Evolutionary conservation across 768 basidiomycete genomes (phyloP).

Genomic region (Leccinellum luteum): DNA sequence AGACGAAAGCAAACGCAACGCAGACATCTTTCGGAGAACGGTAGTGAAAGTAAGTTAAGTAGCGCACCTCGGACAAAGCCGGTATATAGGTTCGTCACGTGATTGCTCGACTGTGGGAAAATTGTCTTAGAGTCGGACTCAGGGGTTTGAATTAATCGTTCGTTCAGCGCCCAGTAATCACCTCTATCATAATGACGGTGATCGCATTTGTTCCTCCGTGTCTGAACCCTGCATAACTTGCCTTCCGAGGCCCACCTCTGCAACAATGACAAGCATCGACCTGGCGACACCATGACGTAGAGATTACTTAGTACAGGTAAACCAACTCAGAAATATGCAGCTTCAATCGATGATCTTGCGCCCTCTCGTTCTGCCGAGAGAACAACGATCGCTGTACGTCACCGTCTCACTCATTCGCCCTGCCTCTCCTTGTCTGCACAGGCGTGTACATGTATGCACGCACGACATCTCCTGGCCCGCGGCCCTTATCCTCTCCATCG

Average conservation of each 20-base stretch:
- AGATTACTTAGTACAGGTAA: too few relatives aligned
- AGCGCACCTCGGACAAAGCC: constrained; percentile 27
- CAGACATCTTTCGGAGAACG: constrained; percentile 54
- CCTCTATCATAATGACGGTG: too few relatives aligned
- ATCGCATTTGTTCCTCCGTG: too few relatives aligned
- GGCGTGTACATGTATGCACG: neutral
- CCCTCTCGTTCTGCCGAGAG: neutral
- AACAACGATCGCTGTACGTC: neutral
- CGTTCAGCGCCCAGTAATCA: neutral
- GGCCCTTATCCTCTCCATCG: neutral
- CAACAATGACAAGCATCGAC: neutral
- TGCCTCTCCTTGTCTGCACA: neutral
- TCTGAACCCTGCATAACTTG: neutral
- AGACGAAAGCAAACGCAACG: constrained; percentile 67
- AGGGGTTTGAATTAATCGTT: too few relatives aligned
- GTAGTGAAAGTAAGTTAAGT: neutral
- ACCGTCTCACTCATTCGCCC: neutral
- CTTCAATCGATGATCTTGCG: neutral
- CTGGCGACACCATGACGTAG: neutral
- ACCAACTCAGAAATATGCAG: too few relatives aligned
- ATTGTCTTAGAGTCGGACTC: neutral
- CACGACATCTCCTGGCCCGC: too few relatives aligned
- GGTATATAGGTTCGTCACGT: constrained; percentile 22
- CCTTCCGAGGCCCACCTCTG: neutral
- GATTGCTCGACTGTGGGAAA: constrained; percentile 2